Evolutionary conservation across 2,329 filamentous ascomycete genomes (phyloP).

Genomic region (Penicillium sp.): DNA sequence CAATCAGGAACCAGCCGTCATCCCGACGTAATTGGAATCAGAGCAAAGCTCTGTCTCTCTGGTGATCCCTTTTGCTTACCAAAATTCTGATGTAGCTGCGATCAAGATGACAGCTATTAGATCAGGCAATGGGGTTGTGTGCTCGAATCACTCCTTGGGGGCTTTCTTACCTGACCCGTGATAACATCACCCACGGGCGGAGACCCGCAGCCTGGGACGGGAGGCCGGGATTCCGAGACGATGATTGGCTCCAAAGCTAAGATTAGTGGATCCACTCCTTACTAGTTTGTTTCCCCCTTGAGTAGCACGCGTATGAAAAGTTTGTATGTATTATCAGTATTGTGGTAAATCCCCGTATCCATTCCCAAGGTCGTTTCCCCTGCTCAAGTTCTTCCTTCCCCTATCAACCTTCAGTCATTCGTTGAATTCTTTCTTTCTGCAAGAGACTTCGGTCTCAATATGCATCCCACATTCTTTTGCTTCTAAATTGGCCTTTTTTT

Average conservation of each 20-base stretch:
- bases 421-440: conserved; percentile 10
- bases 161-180: neutral
- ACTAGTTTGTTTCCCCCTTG: neutral
- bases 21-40: conserved; percentile 3
- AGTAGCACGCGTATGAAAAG: neutral
- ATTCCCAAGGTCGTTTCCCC: neutral
- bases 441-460: conserved; percentile 11
- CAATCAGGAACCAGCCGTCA: conserved; percentile 3
- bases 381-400: neutral
- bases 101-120: no score
- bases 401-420: conserved; percentile 10
- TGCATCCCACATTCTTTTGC: conserved; percentile 17
- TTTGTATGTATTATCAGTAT: neutral
- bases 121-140: neutral
- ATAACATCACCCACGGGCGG: conserved; percentile 5
- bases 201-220: neutral
- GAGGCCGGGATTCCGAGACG: neutral
- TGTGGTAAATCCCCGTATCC: neutral
- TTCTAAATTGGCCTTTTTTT: conserved; percentile 5
- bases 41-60: neutral
- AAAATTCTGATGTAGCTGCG: neutral
- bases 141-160: neutral
- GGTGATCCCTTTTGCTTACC: neutral
- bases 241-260: neutral
- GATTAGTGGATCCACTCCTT: neutral